Evolutionary conservation across 805 yeast species (phyloP).

Genomic region (Wickerhamiella azyma): DNA sequence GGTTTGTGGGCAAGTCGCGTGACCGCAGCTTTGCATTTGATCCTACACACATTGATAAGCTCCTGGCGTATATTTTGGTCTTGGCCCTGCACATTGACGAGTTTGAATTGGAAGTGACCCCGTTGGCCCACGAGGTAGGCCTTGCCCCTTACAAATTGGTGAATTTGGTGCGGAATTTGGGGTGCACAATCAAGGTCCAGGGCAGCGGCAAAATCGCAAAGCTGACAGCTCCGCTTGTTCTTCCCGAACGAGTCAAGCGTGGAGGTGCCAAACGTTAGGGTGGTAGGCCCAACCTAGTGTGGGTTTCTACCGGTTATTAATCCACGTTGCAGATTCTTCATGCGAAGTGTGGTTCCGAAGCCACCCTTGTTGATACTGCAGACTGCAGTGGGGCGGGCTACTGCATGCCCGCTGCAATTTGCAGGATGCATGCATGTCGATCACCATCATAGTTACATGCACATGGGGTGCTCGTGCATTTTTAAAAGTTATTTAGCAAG

Average conservation of each 20-base stretch:
- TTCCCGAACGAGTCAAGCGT: constrained; percentile 70
- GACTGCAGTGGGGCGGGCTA: not conserved
- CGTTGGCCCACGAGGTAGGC: constrained; percentile 73
- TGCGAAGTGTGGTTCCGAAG: not conserved
- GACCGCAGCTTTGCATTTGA: constrained; percentile 69
- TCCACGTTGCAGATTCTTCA: not conserved
- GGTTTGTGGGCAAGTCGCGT: constrained; percentile 54
- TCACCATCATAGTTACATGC: not conserved
- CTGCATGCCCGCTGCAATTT: not conserved
- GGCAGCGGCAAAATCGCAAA: constrained; percentile 55
- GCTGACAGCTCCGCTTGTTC: constrained; percentile 74
- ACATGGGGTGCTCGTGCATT: not conserved
- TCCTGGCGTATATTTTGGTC: constrained; percentile 65
- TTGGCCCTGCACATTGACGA: constrained; percentile 62
- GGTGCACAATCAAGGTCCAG: constrained; percentile 55
- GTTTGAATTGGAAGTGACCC: constrained; percentile 60
- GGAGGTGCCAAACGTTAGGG: constrained; percentile 14
- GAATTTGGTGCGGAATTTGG: constrained; percentile 62
- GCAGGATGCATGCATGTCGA: not conserved
- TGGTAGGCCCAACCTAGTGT: no score
- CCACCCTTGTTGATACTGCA: not conserved
- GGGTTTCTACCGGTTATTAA: not conserved
- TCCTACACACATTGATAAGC: constrained; percentile 76
- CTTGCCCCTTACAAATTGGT: constrained; percentile 61
- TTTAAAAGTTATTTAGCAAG: no score